phyloP scores from a whole-genome alignment of 2,329 filamentous ascomycete species.

The Paraphaeosphaeria sporulosa region DNA sequence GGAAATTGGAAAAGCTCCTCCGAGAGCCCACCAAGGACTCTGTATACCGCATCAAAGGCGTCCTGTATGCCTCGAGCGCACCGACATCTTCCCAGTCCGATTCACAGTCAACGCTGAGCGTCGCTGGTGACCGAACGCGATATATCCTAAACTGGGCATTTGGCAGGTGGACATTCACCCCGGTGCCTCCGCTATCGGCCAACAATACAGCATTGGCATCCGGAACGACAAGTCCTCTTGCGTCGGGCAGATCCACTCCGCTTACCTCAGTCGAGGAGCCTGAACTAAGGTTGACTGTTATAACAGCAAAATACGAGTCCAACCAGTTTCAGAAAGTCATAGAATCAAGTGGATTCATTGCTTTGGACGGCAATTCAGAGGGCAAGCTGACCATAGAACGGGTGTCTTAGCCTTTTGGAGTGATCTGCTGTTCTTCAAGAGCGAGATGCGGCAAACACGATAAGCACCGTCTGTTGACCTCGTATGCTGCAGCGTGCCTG shows the following conservation, averaged over 20 bases:
- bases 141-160: conserved; percentile 99
- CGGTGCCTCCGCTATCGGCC: conserved; percentile 50
- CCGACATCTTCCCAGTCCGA: conserved; percentile 56
- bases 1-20: conserved; percentile 64
- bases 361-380: conserved; percentile 30
- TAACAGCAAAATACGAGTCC: conserved; percentile 76
- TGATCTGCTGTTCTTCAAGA: not conserved
- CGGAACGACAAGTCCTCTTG: conserved; percentile 28
- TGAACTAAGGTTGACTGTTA: conserved; percentile 75
- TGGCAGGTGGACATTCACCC: conserved; percentile 90
- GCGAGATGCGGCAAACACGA: not conserved
- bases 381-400: conserved; percentile 32
- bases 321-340: conserved; percentile 79
- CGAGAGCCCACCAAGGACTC: conserved; percentile 85
- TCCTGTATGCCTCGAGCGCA: conserved; percentile 58
- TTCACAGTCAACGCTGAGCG: conserved; percentile 46
- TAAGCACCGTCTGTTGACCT: no score
- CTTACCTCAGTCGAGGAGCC: conserved; percentile 60
- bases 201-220: conserved; percentile 30
- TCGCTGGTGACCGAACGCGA: conserved; percentile 52
- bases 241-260: conserved; percentile 32
- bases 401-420: conserved; percentile 15
- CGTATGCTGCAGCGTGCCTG: no score
- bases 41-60: conserved; percentile 90
- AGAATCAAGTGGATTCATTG: conserved; percentile 60